phyloP scores from a whole-genome alignment of 2,329 filamentous ascomycete genomes.

The Aaosphaeria pasadenensis region DNA sequence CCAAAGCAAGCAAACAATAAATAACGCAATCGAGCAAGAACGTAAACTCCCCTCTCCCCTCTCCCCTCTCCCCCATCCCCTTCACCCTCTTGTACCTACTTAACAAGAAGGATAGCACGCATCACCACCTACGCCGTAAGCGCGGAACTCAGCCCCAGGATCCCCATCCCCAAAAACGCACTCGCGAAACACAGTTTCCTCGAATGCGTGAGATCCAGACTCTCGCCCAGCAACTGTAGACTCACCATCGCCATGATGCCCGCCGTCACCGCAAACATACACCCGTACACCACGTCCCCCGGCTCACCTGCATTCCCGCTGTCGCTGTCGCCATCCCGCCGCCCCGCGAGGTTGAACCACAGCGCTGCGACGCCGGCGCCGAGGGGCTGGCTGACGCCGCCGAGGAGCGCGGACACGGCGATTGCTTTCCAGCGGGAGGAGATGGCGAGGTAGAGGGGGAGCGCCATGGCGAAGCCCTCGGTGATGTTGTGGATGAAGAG shows the following conservation, averaged over 20 bases:
- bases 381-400: conserved; percentile 81
- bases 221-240: conserved; percentile 84
- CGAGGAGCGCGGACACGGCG: conserved; percentile 76
- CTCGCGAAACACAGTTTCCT: conserved; percentile 73
- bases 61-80: too few relatives aligned
- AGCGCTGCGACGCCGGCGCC: conserved; percentile 80
- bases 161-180: conserved; percentile 81
- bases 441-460: conserved; percentile 89
- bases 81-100: too few relatives aligned
- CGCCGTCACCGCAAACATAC: conserved; percentile 83
- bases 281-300: conserved; percentile 64
- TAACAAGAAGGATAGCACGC: background rate
- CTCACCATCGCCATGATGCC: conserved; percentile 96
- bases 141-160: conserved; percentile 82
- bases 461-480: conserved; percentile 90
- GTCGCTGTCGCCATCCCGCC: conserved; percentile 40
- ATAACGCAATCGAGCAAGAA: too few relatives aligned
- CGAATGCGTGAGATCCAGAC: conserved; percentile 76
- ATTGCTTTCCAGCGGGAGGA: conserved; percentile 78
- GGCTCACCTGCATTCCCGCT: conserved; percentile 35
- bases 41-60: background rate
- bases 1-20: too few relatives aligned
- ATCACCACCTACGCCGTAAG: conserved; percentile 59
- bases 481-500: conserved; percentile 98
- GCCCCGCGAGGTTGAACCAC: conserved; percentile 74